phyloP scores from a whole-genome alignment of 306 rosid genomes.

The Corylus avellana region DNA sequence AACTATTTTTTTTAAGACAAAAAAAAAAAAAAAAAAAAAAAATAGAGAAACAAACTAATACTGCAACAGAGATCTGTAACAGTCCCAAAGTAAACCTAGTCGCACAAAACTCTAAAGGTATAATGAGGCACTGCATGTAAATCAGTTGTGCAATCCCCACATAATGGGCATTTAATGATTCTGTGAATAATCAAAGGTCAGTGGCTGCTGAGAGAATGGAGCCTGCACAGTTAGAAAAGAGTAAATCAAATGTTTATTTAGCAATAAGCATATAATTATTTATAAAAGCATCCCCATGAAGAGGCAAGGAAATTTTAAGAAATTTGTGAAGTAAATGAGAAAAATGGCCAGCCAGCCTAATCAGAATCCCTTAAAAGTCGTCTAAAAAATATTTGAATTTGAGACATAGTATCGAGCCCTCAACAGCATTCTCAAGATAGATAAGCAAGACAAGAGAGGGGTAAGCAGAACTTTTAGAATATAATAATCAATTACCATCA shows the following conservation, averaged over 20 bases:
- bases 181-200: slow-evolving; percentile 86
- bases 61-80: slow-evolving; percentile 41
- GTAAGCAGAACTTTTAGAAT: not conserved
- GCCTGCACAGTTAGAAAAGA: slow-evolving; percentile 50
- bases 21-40: no score
- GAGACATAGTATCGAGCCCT: not conserved
- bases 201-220: slow-evolving; percentile 88
- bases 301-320: not conserved
- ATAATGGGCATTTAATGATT: slow-evolving; percentile 50
- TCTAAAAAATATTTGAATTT: not conserved
- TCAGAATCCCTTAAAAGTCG: not conserved
- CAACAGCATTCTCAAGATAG: not conserved
- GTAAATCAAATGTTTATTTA: slow-evolving; percentile 8
- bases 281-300: not conserved
- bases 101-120: slow-evolving; percentile 32
- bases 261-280: not conserved
- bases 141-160: slow-evolving; percentile 30
- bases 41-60: slow-evolving; percentile 29
- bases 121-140: slow-evolving; percentile 38
- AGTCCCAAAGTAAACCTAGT: slow-evolving; percentile 33
- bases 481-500: not conserved
- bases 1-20: not conserved
- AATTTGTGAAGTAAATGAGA: not conserved
- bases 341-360: not conserved
- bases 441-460: not conserved